Evolutionary conservation across 2,329 filamentous ascomycete genomes (phyloP), one percentile per base, ranked within the genome.

Genomic region (Grosmannia huntii): DNA sequence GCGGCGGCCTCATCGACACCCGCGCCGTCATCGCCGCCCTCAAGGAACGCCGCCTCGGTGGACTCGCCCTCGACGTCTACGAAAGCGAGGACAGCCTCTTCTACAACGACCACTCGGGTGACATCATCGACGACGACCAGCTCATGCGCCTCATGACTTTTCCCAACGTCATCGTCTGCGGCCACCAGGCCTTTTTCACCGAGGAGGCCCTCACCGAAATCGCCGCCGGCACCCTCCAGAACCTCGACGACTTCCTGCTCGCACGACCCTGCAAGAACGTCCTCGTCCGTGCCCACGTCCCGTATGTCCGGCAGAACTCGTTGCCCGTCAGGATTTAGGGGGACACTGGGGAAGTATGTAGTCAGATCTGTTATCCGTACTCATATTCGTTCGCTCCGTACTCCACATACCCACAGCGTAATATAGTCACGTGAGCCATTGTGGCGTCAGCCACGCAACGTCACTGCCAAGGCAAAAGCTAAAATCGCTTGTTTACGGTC

Each of bases 101-200:
- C 65, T 86, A 86, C 67, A 76, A 80, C 64, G 83, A 86, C 63
- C 81, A 84, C 65, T 84, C 81, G 5, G 76, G 73, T 16, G 76
- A 83, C 61, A 82, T 86, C 64, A 84, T 86, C 62, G 74, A 86
- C 54, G 84, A 87, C 65, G 83, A 87, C 64, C 73, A 79, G 58
- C 72, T 87, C 51, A 84, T 83, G 77, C 77, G 84, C 5, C 69
- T 87, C 61, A 80, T 84, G 70, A 86, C 83, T 0, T 87, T 87
- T 64, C 84, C 78, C 60, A 87, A 87, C 62, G 84, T 85, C 4
- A 68, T 87, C 51, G 71, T 87, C 60, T 84, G 79, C 62, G 83
- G 84, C 0, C 84, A 87, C 64, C 84, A 87, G 71, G 84, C 81
- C 1, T 87, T 87, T 70, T 84, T 87, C 64, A 87, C 84, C 5